Evolutionary conservation across 805 yeast species (phyloP).

Genomic region (Saturnispora dispora): DNA sequence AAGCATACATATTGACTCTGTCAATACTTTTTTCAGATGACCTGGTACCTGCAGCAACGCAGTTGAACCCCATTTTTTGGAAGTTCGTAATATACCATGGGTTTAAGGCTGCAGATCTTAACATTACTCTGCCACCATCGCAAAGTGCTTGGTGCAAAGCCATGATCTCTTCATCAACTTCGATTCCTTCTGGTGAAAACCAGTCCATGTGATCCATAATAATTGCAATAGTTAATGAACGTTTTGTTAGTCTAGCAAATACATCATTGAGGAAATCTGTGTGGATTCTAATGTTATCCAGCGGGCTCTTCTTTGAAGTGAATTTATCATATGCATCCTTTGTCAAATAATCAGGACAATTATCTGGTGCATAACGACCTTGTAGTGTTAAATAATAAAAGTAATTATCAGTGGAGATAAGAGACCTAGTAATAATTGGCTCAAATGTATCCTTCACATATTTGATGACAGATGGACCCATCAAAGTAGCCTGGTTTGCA

Average conservation of each 20-base stretch:
- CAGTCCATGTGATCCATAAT: conserved; percentile 93
- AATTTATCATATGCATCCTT: conserved; percentile 46
- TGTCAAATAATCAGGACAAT: conserved; percentile 73
- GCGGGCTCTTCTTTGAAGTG: conserved; percentile 37
- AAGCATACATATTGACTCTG: conserved; percentile 80
- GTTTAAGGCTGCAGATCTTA: conserved; percentile 60
- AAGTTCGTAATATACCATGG: conserved; percentile 76
- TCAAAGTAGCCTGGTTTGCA: conserved; percentile 72
- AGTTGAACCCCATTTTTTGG: conserved; percentile 56
- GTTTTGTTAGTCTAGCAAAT: conserved; percentile 50
- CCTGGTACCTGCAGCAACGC: conserved; percentile 65
- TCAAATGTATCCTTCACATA: conserved; percentile 73
- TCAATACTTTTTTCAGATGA: conserved; percentile 58
- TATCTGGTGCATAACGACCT: conserved; percentile 49
- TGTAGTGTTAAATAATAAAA: conserved; percentile 62
- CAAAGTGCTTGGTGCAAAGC: conserved; percentile 56
- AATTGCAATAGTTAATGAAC: conserved; percentile 64
- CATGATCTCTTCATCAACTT: conserved; percentile 56
- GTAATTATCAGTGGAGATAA: conserved; percentile 64
- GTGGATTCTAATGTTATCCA: conserved; percentile 66
- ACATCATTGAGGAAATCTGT: conserved; percentile 76
- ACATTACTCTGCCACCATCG: conserved; percentile 63
- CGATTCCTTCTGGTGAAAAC: conserved; percentile 61
- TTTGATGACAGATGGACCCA: conserved; percentile 61
- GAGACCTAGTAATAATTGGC: conserved; percentile 56